These are phyloP conservation scores for Eimeria zaria DNA, from an alignment of 169 alveolate species.

Conservation along the genomic window DNA sequence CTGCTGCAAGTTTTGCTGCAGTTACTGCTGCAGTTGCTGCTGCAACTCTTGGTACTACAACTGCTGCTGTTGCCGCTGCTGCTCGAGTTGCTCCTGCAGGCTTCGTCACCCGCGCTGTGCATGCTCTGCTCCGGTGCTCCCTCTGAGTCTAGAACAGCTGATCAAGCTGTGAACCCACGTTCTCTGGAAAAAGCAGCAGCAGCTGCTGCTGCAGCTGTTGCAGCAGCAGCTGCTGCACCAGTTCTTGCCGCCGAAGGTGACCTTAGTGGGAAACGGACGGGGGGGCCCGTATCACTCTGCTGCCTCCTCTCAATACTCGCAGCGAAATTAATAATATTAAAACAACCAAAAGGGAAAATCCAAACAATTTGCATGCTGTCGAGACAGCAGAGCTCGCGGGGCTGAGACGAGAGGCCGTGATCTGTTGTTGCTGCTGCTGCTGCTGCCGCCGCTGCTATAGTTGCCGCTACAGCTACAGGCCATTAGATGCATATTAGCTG, in stretches of 20 bases:
- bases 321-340: neutral
- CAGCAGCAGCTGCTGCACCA: constrained; percentile 22
- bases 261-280: neutral
- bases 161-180: neutral
- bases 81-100: neutral
- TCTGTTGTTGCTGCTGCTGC: neutral
- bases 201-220: neutral
- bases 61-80: neutral
- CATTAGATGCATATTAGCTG: neutral
- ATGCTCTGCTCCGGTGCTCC: neutral
- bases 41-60: neutral
- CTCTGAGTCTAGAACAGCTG: neutral
- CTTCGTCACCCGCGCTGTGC: neutral
- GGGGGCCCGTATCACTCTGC: neutral
- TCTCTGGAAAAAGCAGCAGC: neutral
- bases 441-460: neutral
- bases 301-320: neutral
- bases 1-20: neutral
- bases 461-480: neutral
- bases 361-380: neutral
- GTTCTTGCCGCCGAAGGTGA: neutral
- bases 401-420: constrained; percentile 5
- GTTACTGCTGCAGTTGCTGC: neutral
- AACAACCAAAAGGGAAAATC: neutral
- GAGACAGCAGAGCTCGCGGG: neutral